Evolutionary conservation across 805 yeast species (phyloP).

Genomic region (Lipomyces anomalus): DNA sequence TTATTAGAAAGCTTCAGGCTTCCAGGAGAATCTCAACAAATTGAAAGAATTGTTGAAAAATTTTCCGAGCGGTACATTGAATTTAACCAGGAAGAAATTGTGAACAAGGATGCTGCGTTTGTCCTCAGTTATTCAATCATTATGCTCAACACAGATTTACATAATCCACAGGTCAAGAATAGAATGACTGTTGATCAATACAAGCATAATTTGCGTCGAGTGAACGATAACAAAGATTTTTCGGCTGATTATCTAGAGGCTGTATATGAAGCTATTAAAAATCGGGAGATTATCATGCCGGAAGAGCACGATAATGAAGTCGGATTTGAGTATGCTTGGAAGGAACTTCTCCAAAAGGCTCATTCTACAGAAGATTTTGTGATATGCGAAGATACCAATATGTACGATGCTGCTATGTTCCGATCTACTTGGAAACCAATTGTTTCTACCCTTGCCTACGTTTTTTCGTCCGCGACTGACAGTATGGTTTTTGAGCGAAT

Average conservation of each 20-base stretch:
- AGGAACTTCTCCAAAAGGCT: constrained; percentile 30
- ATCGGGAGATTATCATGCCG: constrained; percentile 91
- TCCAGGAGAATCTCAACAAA: constrained; percentile 97
- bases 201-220: constrained; percentile 71
- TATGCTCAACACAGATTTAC: constrained; percentile 90
- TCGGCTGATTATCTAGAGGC: constrained; percentile 79
- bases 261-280: constrained; percentile 73
- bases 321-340: constrained; percentile 76
- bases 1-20: constrained; percentile 77
- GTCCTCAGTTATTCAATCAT: constrained; percentile 87
- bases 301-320: constrained; percentile 93
- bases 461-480: constrained; percentile 83
- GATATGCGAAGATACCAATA: constrained; percentile 27
- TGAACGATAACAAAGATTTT: constrained; percentile 65
- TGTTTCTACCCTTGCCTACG: constrained; percentile 65
- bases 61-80: constrained; percentile 77
- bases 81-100: constrained; percentile 51
- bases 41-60: constrained; percentile 82
- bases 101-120: constrained; percentile 92
- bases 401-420: constrained; percentile 70
- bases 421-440: constrained; percentile 56
- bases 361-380: constrained; percentile 23
- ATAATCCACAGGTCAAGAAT: constrained; percentile 76
- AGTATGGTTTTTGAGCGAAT: constrained; percentile 83
- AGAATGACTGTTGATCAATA: constrained; percentile 88